Conservation (phyloP, 805 yeast genomes). For the Yamadazyma ubonensis region DNA sequence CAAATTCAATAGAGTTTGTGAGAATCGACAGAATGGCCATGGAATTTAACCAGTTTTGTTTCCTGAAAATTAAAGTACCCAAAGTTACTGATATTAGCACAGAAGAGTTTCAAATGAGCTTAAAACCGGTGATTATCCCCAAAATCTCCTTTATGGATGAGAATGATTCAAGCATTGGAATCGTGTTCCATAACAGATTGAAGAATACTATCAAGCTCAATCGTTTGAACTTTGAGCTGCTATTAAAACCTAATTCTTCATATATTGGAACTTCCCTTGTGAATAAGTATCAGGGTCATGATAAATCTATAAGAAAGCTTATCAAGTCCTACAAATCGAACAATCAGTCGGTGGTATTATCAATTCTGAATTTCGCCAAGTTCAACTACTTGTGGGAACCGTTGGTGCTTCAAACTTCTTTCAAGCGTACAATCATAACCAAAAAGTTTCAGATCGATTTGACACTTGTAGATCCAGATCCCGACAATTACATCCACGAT, state of each 20-base stretch:
- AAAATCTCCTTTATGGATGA: conserved; percentile 14
- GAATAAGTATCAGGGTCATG: conserved; percentile 78
- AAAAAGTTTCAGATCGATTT: conserved; percentile 32
- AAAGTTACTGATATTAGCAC: conserved; percentile 2
- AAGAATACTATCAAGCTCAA: conserved; percentile 34
- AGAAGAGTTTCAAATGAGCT: conserved; percentile 1
- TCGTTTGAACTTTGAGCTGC: conserved; percentile 16
- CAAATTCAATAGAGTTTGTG: conserved; percentile 47
- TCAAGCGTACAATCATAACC: conserved; percentile 27
- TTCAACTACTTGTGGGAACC: conserved; percentile 46
- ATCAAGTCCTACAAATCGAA: conserved; percentile 50
- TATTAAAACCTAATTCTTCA: conserved; percentile 5
- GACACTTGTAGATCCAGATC: conserved; percentile 2
- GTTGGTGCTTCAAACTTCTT: conserved; percentile 20
- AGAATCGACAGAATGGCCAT: conserved; percentile 24
- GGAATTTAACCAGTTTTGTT: conserved; percentile 11
- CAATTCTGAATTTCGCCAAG: conserved; percentile 37
- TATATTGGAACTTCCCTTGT: conserved; percentile 19
- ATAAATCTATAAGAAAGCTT: conserved; percentile 69
- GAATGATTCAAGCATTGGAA: conserved; percentile 13
- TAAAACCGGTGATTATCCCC: conserved; percentile 21
- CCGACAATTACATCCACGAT: conserved; percentile 21
- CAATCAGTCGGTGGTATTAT: conserved; percentile 30
- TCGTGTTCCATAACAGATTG: conserved; percentile 37
- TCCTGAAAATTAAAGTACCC: conserved; percentile 9